Base-by-base conservation (phyloP, 257 asterid species). In the Voacanga thouarsii region DNA sequence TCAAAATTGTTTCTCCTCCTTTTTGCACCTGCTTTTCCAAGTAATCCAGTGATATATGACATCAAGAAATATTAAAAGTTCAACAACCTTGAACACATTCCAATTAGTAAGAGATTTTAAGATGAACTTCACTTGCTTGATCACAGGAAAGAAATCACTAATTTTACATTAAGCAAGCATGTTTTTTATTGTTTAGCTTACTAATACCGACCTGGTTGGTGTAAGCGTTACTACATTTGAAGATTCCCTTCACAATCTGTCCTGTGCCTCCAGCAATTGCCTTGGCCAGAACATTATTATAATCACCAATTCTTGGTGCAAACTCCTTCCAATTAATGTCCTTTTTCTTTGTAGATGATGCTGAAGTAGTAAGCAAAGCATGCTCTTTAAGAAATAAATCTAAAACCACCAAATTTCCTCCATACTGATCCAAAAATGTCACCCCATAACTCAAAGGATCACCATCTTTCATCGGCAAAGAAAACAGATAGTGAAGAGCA, bases 251-350 rank as follows among this genome's bases (percentile, higher is more conserved):
- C 12, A 91, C 94, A 83, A 91, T 87, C 66, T 90, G 90, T 2
- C 98, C 98, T 0, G 96, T 93, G 30, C 98, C 98, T 51, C 89
- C 90, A 0, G 97, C 96, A 65, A 93, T 93, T 1, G 98, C 98
- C 85, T 86, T 93, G 0, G 90, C 97, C 89, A 93, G 78, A 24
- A 85, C 88, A 41, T 72, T 82, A 64, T 93, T 93, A 69, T 93
- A 93, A 66, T 81, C 87, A 10, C 90, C 94, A 49, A 93, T 86
- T 60, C 86, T 89, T 7, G 98, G 97, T 1, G 97, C 94, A 78
- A 91, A 93, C 72, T 90, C 94, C 74, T 87, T 89, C 98, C 97
- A 93, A 15, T 91, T 75, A 16, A 90, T 79, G 55, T 79, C 82
- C 74, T 83, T 72, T 79, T 82, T 50, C 33, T 8, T 53, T 1